Evolutionary conservation across 441 rosid genomes (phyloP).

Genomic region (Euphorbia celastroides): DNA sequence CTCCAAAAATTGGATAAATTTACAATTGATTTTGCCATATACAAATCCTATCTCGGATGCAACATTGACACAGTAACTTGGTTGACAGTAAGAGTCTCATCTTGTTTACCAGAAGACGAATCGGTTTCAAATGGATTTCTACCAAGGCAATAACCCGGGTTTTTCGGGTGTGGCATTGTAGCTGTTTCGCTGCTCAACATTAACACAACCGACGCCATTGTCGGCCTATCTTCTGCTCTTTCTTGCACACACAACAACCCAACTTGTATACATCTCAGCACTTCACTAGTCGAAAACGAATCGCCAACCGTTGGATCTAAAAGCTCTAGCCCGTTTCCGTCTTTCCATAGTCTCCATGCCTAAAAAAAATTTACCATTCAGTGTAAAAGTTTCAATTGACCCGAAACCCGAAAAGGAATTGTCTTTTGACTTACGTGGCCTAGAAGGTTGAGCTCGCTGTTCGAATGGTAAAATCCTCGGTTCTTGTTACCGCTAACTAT

Average conservation of each 20-base stretch:
- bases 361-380: conserved; percentile 17
- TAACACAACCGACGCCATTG: conserved; percentile 48
- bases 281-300: conserved; percentile 38
- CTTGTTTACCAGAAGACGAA: conserved; percentile 58
- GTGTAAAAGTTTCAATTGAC: neutral
- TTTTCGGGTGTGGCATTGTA: conserved; percentile 50
- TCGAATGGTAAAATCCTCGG: conserved; percentile 23
- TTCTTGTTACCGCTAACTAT: conserved; percentile 28
- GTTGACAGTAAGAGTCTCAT: conserved; percentile 62
- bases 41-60: conserved; percentile 42
- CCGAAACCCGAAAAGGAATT: neutral
- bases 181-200: conserved; percentile 65
- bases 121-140: conserved; percentile 47
- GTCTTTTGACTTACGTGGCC: conserved; percentile 38
- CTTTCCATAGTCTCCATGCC: conserved; percentile 73
- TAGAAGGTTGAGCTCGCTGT: conserved; percentile 29
- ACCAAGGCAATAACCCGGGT: conserved; percentile 65
- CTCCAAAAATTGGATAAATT: neutral
- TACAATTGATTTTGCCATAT: neutral
- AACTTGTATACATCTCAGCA: conserved; percentile 65
- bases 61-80: conserved; percentile 68
- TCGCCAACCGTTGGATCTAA: conserved; percentile 33
- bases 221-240: conserved; percentile 60
- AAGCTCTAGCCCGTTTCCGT: conserved; percentile 44
- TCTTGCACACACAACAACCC: too few relatives aligned